Evolutionary conservation across 306 rosid species (phyloP), one percentile per base, ranked within the genome.

Genomic region (Coriaria nepalensis): DNA sequence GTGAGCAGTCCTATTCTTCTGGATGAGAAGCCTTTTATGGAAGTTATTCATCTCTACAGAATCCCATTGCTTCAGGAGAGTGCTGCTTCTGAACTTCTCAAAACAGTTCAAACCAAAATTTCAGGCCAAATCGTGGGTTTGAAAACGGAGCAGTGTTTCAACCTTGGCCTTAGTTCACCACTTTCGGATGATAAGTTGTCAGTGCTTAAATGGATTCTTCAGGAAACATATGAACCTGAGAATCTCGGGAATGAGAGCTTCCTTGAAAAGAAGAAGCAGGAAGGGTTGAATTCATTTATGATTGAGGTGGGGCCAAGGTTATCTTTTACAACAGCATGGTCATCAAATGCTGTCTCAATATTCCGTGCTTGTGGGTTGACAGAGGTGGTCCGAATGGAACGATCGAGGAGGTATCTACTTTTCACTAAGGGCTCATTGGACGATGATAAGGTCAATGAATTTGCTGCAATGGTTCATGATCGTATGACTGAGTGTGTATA

Each of bases 291-390:
- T 38, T 46, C 72, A 13, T 74, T 75, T 55, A 69, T 83, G 52
- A 38, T 83, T 47, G 96, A 83, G 77, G 94, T 83, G 64, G 94
- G 96, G 9, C 96, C 96, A 35, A 72, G 93, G 65, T 51, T 87
- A 64, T 87, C 96, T 0, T 87, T 87, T 63, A 83, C 87, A 35
- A 87, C 96, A 13, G 86, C 96, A 0, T 87, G 96, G 96, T 87
- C 96, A 49, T 47, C 96, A 7, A 87, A 87, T 73, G 96, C 94
- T 6, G 81, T 87, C 6, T 80, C 96, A 9, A 78, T 87, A 57
- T 87, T 93, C 64, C 78, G 42, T 52, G 94, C 94, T 1, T 83
- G 96, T 68, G 96, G 87, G 50, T 69, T 87, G 78, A 67, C 79
- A 3, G 96, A 83, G 73, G 87, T 83, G 66, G 71, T 68, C 32